Percentiles rank a stretch among this genome's conserved stretches.
These are phyloP conservation scores for Daldinia sp. DNA, from an alignment of 2,329 filamentous ascomycete species.

Conservation along the genomic window DNA sequence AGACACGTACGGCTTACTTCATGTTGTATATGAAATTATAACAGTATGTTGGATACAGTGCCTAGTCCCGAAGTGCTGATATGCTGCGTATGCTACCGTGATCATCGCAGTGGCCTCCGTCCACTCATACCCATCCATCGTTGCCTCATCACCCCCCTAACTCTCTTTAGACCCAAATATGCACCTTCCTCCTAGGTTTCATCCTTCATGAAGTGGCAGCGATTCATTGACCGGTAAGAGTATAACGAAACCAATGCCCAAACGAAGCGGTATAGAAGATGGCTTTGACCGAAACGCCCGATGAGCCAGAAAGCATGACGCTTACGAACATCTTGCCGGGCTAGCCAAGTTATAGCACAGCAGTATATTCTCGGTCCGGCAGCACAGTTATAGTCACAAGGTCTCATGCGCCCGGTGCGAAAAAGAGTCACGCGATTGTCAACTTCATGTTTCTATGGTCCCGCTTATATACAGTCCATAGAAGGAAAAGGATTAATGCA, in stretches of 20 bases:
- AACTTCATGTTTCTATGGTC: slow-evolving; percentile 13
- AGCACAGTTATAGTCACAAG: slow-evolving; percentile 17
- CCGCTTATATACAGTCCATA: slow-evolving; percentile 18
- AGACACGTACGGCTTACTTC: slow-evolving; percentile 11
- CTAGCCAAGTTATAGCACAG: slow-evolving; percentile 15
- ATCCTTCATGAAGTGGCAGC: slow-evolving; percentile 25
- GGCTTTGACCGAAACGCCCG: slow-evolving; percentile 14
- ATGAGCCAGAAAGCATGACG: slow-evolving; percentile 12
- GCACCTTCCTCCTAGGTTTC: slow-evolving; percentile 20
- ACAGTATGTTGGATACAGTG: slow-evolving; percentile 7
- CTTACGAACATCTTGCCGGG: slow-evolving; percentile 1
- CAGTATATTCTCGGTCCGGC: slow-evolving; percentile 8
- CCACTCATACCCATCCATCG: slow-evolving; percentile 14
- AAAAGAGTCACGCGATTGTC: slow-evolving; percentile 28
- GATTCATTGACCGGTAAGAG: slow-evolving; percentile 28
- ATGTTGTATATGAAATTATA: background rate
- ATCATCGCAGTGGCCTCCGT: slow-evolving; percentile 9
- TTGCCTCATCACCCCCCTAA: slow-evolving; percentile 19
- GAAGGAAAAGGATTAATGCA: slow-evolving; percentile 11
- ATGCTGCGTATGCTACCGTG: slow-evolving; percentile 10
- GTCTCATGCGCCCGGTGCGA: slow-evolving; percentile 15
- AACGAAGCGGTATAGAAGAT: slow-evolving; percentile 16
- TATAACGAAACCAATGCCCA: slow-evolving; percentile 28
- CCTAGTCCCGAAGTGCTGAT: background rate
- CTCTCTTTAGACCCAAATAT: slow-evolving; percentile 15